phyloP scores from a whole-genome alignment of 2,329 filamentous ascomycete genomes.

The Mycogone perniciosa region DNA sequence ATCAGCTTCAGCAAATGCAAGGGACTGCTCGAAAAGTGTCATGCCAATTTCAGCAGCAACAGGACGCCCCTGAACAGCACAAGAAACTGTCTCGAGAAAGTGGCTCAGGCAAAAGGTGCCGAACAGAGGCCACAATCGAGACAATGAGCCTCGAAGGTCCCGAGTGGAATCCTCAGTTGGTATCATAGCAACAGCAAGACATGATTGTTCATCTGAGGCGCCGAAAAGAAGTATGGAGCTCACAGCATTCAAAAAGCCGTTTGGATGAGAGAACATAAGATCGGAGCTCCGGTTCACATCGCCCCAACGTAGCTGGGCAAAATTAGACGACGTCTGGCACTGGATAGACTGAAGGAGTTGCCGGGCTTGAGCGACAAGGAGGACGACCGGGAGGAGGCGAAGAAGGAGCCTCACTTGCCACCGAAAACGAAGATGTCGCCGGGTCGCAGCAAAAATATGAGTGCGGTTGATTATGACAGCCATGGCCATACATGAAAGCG shows the following conservation, averaged over 20 bases:
- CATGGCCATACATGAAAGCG: conserved; percentile 77
- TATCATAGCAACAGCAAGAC: conserved; percentile 66
- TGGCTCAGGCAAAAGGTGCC: conserved; percentile 66
- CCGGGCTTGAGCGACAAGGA: conserved; percentile 63
- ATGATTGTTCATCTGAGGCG: conserved; percentile 68
- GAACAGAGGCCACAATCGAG: conserved; percentile 69
- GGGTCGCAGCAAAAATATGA: conserved; percentile 85
- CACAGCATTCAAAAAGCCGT: conserved; percentile 63
- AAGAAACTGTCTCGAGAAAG: conserved; percentile 82
- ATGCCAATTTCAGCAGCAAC: conserved; percentile 85
- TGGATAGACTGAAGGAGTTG: conserved; percentile 76
- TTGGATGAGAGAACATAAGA: conserved; percentile 64
- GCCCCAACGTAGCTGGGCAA: conserved; percentile 63
- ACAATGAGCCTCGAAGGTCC: conserved; percentile 69
- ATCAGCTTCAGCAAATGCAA: conserved; percentile 94
- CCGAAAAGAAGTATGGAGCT: conserved; percentile 68
- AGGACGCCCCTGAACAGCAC: conserved; percentile 76
- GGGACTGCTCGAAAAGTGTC: conserved; percentile 92
- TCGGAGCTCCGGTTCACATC: conserved; percentile 57
- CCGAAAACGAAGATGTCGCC: conserved; percentile 68
- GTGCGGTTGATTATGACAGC: conserved; percentile 86
- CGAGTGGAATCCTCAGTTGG: conserved; percentile 43
- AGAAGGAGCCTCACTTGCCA: conserved; percentile 67
- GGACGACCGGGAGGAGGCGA: conserved; percentile 62
- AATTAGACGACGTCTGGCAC: conserved; percentile 79